phyloP scores from a whole-genome alignment of 1,139 yeast genomes.

The Meyerozyma carpophila region DNA sequence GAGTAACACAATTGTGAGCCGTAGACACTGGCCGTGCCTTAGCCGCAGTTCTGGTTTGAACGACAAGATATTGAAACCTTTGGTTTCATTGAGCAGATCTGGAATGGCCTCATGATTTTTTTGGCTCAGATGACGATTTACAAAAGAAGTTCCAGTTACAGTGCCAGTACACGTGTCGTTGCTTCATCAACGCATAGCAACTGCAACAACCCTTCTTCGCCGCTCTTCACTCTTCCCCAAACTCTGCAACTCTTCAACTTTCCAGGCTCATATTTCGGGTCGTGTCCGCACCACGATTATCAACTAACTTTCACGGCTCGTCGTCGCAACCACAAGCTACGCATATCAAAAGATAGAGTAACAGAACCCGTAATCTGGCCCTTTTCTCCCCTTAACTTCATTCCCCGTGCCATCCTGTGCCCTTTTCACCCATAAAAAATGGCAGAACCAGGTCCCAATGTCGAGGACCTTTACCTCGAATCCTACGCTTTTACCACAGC shows the following conservation, averaged over 20 bases:
- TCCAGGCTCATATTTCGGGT: not conserved
- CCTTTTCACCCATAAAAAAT: not conserved
- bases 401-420: not conserved
- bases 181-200: too few species aligned
- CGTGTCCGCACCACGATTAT: not conserved
- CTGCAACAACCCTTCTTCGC: too few species aligned
- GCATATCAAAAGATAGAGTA: not conserved
- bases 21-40: too few species aligned
- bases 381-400: not conserved
- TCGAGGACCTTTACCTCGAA: slow-evolving; percentile 50
- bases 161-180: too few species aligned
- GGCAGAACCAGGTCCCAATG: slow-evolving; percentile 22
- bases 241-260: not conserved
- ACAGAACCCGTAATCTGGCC: not conserved
- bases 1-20: too few species aligned
- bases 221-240: too few species aligned
- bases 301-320: not conserved
- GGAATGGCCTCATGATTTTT: too few species aligned
- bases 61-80: too few species aligned
- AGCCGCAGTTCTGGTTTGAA: too few species aligned
- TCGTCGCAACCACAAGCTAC: not conserved
- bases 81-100: too few species aligned
- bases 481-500: slow-evolving; percentile 93
- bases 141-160: too few species aligned
- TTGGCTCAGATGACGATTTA: too few species aligned